Evolutionary conservation across 495 filamentous ascomycete genomes (phyloP).

Genomic region (Xylaria scruposa): DNA sequence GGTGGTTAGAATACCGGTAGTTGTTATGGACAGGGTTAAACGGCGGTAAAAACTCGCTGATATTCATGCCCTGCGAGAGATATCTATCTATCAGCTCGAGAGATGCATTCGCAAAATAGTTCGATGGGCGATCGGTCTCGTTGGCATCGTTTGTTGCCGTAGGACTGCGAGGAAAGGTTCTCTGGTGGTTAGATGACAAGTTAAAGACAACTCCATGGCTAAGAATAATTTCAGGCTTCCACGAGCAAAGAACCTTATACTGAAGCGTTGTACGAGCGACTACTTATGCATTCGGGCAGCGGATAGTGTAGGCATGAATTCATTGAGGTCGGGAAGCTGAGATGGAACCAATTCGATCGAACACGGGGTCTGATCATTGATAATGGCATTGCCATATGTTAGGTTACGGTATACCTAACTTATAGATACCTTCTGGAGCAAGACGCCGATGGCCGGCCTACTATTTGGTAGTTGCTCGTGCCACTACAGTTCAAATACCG

Average conservation of each 20-base stretch:
- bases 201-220: not conserved
- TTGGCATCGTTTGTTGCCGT: not conserved
- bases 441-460: not conserved
- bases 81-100: not conserved
- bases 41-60: not conserved
- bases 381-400: not conserved
- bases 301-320: not conserved
- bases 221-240: not conserved
- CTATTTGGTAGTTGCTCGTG: not conserved
- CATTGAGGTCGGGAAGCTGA: not conserved
- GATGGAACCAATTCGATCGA: slow-evolving; percentile 11
- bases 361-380: not conserved
- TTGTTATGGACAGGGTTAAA: slow-evolving; percentile 4
- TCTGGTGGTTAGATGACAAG: not conserved
- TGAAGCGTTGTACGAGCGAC: not conserved
- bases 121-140: not conserved
- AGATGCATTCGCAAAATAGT: not conserved
- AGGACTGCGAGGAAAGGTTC: not conserved
- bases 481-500: not conserved
- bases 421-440: not conserved
- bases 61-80: not conserved
- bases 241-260: not conserved
- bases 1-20: not conserved
- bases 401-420: not conserved
- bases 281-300: not conserved